These are phyloP conservation scores for Glycine latifolia DNA, from an alignment of 306 rosid genomes.

Conservation along the genomic window DNA sequence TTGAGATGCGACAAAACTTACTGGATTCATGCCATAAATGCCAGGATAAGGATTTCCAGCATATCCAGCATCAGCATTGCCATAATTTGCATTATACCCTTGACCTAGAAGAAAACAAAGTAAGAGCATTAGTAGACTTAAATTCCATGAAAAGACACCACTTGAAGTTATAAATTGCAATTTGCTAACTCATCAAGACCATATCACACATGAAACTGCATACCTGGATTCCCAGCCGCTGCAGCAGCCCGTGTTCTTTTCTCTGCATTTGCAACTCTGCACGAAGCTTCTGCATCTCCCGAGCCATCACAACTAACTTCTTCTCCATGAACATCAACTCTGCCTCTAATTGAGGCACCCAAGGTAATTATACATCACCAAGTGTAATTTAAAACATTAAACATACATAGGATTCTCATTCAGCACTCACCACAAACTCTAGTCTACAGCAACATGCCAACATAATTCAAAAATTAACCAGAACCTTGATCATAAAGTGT, in stretches of 20 bases:
- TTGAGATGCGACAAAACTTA: conserved; percentile 54
- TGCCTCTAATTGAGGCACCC: no score
- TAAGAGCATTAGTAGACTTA: conserved; percentile 12
- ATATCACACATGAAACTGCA: conserved; percentile 5
- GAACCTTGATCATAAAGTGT: background rate
- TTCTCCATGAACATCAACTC: conserved; percentile 69
- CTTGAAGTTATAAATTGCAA: conserved; percentile 12
- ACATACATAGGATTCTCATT: no score
- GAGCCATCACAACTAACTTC: conserved; percentile 88
- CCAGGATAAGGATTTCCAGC: conserved; percentile 86
- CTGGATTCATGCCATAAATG: conserved; percentile 81
- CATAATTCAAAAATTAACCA: no score
- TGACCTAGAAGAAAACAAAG: conserved; percentile 52
- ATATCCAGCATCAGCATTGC: conserved; percentile 84
- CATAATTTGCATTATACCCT: conserved; percentile 83
- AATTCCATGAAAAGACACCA: background rate
- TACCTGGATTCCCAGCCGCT: conserved; percentile 79
- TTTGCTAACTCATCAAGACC: conserved; percentile 8
- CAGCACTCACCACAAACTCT: no score
- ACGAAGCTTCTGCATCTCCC: conserved; percentile 98
- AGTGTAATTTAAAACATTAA: no score
- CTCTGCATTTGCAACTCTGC: conserved; percentile 93
- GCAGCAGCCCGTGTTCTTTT: conserved; percentile 90
- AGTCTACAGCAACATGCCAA: no score
- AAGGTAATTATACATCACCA: no score